These are phyloP conservation scores for Carex parvula DNA, from an alignment of 176 grass and related monocot genomes.

Conservation along the genomic window DNA sequence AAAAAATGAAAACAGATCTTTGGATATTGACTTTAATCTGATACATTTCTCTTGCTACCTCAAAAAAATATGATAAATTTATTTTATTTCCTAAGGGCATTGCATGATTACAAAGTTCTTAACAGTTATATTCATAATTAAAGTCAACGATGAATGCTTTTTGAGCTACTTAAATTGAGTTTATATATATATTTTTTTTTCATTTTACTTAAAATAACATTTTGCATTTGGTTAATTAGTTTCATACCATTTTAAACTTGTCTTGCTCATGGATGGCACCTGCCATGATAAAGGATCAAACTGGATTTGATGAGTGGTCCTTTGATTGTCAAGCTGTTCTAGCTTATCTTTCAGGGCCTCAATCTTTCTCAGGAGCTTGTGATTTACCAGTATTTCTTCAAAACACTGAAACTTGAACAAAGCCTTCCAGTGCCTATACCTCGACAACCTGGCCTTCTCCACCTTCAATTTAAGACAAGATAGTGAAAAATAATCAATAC, in stretches of 20 bases:
- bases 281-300: background rate
- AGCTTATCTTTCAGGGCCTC: background rate
- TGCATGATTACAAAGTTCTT: too few species aligned
- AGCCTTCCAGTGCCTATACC: background rate
- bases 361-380: background rate
- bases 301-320: background rate
- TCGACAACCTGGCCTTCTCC: background rate
- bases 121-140: too few species aligned
- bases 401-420: conserved; percentile 2
- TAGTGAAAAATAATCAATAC: background rate
- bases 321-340: background rate
- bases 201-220: too few species aligned
- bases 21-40: too few species aligned
- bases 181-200: too few species aligned
- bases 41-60: too few species aligned
- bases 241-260: background rate
- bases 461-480: background rate
- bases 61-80: too few species aligned
- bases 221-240: background rate
- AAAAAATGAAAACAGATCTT: too few species aligned
- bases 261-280: background rate
- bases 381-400: conserved; percentile 4
- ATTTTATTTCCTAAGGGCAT: too few species aligned
- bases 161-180: too few species aligned
- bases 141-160: too few species aligned